Percentiles rank a stretch among this genome's conserved stretches.
Evolutionary conservation across 352 stramenopile genomes (phyloP).

Genomic region (Phytophthora vignae): DNA sequence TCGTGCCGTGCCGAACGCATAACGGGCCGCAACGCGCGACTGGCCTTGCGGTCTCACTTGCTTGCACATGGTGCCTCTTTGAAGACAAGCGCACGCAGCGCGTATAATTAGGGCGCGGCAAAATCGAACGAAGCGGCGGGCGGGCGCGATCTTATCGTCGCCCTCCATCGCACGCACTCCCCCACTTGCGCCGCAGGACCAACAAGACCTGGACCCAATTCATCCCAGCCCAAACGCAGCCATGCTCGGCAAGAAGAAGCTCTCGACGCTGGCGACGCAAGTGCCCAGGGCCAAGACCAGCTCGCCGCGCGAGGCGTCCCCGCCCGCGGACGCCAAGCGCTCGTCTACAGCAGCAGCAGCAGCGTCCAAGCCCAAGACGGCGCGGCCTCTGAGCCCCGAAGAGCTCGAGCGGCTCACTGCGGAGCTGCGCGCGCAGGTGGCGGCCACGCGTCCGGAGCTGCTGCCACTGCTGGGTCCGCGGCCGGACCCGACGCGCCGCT

Average conservation of each 20-base stretch:
- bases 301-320: slow-evolving; percentile 36
- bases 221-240: background rate
- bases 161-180: slow-evolving; percentile 11
- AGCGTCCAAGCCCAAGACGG: slow-evolving; percentile 8
- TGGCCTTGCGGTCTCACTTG: background rate
- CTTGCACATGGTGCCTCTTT: background rate
- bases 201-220: background rate
- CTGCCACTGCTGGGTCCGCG: slow-evolving; percentile 53
- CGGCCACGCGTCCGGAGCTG: slow-evolving; percentile 59
- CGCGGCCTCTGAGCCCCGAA: slow-evolving; percentile 7
- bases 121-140: slow-evolving; percentile 16
- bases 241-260: slow-evolving; percentile 37
- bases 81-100: slow-evolving; percentile 1
- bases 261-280: slow-evolving; percentile 38
- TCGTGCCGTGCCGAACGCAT: background rate
- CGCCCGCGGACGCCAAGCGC: slow-evolving; percentile 9
- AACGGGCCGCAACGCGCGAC: background rate
- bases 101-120: background rate
- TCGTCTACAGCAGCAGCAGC: slow-evolving; percentile 16
- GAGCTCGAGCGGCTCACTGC: slow-evolving; percentile 20
- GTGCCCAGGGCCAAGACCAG: slow-evolving; percentile 37
- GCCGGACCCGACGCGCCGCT: slow-evolving; percentile 16
- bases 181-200: slow-evolving; percentile 13
- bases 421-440: slow-evolving; percentile 56
- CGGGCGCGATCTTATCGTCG: slow-evolving; percentile 19